Evolutionary conservation across 2,329 filamentous ascomycete genomes (phyloP).

Genomic region (Sclerotinia trifoliorum): DNA sequence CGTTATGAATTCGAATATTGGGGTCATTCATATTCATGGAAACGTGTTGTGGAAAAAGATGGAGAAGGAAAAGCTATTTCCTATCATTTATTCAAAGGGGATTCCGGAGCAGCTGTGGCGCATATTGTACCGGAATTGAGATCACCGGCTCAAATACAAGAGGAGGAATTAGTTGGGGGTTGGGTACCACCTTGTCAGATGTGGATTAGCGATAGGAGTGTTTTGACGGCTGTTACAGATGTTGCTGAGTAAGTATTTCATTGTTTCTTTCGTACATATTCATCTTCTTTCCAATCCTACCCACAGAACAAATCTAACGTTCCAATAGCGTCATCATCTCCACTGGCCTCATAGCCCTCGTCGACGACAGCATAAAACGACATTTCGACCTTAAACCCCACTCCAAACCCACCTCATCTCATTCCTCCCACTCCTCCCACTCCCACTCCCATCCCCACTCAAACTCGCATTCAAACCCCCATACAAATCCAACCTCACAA

Average conservation of each 20-base stretch:
- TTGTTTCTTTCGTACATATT: neutral
- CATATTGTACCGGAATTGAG: conserved; percentile 81
- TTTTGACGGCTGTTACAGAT: conserved; percentile 68
- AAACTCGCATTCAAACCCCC: conserved; percentile 42
- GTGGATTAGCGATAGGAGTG: conserved; percentile 76
- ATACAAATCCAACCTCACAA: no score
- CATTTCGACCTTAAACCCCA: conserved; percentile 44
- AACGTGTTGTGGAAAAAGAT: conserved; percentile 67
- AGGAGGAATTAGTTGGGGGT: conserved; percentile 74
- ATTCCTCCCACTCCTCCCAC: conserved; percentile 77
- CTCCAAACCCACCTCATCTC: conserved; percentile 49
- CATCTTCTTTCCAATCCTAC: neutral
- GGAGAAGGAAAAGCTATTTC: conserved; percentile 63
- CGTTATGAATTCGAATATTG: conserved; percentile 93
- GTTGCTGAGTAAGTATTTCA: conserved; percentile 73
- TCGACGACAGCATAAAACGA: conserved; percentile 83
- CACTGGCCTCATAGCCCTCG: conserved; percentile 83
- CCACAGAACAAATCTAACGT: neutral
- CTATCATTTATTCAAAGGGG: conserved; percentile 75
- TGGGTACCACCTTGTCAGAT: conserved; percentile 91
- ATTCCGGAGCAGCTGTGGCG: conserved; percentile 64
- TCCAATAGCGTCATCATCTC: conserved; percentile 73
- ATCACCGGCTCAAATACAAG: conserved; percentile 65
- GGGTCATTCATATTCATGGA: conserved; percentile 84
- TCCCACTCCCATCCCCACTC: conserved; percentile 29